These are phyloP conservation scores for Lepidium didymum DNA, from an alignment of 345 rosid genomes.

Conservation along the genomic window DNA sequence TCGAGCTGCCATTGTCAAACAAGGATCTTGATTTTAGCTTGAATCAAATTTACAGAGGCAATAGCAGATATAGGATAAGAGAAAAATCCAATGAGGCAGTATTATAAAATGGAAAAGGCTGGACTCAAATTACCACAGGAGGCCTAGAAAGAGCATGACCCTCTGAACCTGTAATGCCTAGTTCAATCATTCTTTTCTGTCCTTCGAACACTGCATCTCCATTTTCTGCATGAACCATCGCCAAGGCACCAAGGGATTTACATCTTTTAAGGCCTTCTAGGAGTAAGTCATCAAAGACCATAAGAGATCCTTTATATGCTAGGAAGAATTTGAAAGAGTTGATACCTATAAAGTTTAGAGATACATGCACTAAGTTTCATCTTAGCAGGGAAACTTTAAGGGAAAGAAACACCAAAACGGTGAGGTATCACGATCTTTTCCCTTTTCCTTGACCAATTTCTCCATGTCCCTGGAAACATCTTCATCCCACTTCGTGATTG, in stretches of 20 bases:
- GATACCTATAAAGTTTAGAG: conserved; percentile 47
- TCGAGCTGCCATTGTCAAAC: conserved; percentile 56
- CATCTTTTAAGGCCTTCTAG: conserved; percentile 77
- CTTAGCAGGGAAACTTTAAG: not conserved
- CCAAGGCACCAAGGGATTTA: conserved; percentile 91
- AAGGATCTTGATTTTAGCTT: conserved; percentile 6
- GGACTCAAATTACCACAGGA: conserved; percentile 48
- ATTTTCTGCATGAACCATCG: conserved; percentile 99
- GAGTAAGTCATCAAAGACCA: conserved; percentile 83
- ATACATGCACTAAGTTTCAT: not conserved
- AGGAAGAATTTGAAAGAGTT: conserved; percentile 97
- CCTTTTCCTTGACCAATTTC: conserved; percentile 80
- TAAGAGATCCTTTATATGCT: conserved; percentile 83
- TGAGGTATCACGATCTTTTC: conserved; percentile 24
- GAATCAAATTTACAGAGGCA: not conserved
- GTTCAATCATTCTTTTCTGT: conserved; percentile 82
- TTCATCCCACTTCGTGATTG: conserved; percentile 88
- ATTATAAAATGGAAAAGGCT: not conserved
- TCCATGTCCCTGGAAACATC: conserved; percentile 80
- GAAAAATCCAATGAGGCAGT: not conserved
- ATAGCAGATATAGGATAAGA: not conserved
- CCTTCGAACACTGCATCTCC: conserved; percentile 98
- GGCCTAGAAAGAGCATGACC: conserved; percentile 98
- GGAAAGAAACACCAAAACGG: not conserved
- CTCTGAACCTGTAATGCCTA: conserved; percentile 94